These are phyloP conservation scores for Gossypium laxum DNA, from an alignment of 441 rosid genomes.

Conservation along the genomic window DNA sequence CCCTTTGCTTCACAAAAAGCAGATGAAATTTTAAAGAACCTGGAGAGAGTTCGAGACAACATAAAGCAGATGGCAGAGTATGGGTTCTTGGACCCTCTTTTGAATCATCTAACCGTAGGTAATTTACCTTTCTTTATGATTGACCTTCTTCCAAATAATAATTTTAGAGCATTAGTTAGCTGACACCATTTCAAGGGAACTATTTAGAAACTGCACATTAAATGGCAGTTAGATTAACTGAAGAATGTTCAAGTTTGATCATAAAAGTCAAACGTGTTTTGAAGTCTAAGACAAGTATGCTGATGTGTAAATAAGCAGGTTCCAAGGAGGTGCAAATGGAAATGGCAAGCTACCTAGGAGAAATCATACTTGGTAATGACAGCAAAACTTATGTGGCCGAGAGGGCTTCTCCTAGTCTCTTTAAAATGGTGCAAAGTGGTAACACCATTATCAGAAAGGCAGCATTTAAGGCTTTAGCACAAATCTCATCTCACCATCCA, in stretches of 20 bases:
- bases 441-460: constrained; percentile 38
- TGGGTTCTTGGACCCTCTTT: constrained; percentile 71
- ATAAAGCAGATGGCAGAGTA: constrained; percentile 81
- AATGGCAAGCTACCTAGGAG: constrained; percentile 65
- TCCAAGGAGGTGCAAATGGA: constrained; percentile 49
- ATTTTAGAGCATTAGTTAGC: not conserved
- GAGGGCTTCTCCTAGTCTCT: constrained; percentile 53
- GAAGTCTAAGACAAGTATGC: not conserved
- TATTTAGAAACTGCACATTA: too few species aligned
- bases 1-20: constrained; percentile 49
- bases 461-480: constrained; percentile 61
- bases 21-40: constrained; percentile 48
- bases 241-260: not conserved
- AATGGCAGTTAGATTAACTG: not conserved
- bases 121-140: constrained; percentile 4
- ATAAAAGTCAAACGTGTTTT: not conserved
- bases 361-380: constrained; percentile 55
- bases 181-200: not conserved
- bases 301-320: constrained; percentile 30
- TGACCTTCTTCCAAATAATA: not conserved
- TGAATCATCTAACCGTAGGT: constrained; percentile 64
- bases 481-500: constrained; percentile 54
- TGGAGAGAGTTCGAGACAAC: constrained; percentile 45
- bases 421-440: constrained; percentile 53
- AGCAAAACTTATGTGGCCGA: constrained; percentile 52